These are phyloP conservation scores for Syzygium syzygioides DNA, from an alignment of 441 rosid genomes.

Conservation along the genomic window DNA sequence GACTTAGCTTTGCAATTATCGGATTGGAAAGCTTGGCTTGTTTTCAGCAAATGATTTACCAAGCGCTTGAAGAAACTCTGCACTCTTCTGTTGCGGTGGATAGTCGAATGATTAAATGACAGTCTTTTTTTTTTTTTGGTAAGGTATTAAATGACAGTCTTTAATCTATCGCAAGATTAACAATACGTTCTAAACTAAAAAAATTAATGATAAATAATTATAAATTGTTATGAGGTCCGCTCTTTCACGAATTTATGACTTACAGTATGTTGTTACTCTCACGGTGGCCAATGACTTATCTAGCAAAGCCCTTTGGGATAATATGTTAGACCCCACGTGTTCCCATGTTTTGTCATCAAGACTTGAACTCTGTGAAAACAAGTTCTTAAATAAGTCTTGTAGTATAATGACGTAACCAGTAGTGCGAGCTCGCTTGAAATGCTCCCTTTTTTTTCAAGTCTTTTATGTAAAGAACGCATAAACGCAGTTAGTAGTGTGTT, in stretches of 20 bases:
- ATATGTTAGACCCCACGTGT: not conserved
- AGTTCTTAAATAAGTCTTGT: not conserved
- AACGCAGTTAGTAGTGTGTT: not conserved
- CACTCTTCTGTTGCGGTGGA: not conserved
- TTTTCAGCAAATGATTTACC: not conserved
- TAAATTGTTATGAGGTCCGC: too few relatives aligned
- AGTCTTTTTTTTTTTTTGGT: too few relatives aligned
- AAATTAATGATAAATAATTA: too few relatives aligned
- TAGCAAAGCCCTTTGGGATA: not conserved
- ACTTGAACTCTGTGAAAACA: not conserved
- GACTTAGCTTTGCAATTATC: not conserved
- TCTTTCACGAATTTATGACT: too few relatives aligned
- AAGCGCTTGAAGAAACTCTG: not conserved
- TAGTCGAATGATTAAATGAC: not conserved
- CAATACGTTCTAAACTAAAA: too few relatives aligned
- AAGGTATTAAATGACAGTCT: too few relatives aligned
- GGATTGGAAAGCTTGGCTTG: not conserved
- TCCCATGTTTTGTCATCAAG: not conserved
- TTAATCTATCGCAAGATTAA: too few relatives aligned
- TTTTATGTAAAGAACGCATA: not conserved
- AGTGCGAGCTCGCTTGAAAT: not conserved
- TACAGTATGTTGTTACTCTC: too few relatives aligned
- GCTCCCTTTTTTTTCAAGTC: accelerated
- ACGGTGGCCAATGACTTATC: too few relatives aligned
- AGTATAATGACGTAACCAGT: not conserved